A percentile compares a stretch with the other conserved stretches of the same genome.
These are phyloP conservation scores for Staphylotrichum longicolle DNA, from an alignment of 495 filamentous ascomycete species.

Conservation along the genomic window DNA sequence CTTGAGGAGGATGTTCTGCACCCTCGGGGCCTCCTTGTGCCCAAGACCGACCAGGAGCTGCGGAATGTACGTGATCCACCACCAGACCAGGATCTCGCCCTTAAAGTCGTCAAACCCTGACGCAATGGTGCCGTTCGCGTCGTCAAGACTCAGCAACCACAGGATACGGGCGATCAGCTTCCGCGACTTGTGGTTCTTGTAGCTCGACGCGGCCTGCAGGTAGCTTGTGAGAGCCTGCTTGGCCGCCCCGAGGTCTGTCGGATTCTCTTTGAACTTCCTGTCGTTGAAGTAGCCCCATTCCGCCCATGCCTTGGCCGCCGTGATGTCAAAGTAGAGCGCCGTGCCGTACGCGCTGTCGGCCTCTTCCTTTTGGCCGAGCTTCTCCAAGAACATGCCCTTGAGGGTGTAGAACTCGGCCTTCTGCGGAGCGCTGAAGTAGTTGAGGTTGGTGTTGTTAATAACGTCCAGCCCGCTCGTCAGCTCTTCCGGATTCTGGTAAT, in stretches of 20 bases:
- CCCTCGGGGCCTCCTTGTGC: slow-evolving; percentile 83
- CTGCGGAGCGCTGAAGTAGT: slow-evolving; percentile 92
- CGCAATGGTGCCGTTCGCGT: slow-evolving; percentile 74
- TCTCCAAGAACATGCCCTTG: slow-evolving; percentile 99
- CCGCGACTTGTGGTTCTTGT: slow-evolving; percentile 94
- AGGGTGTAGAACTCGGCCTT: slow-evolving; percentile 99
- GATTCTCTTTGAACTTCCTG: slow-evolving; percentile 85
- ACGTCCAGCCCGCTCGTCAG: slow-evolving; percentile 91
- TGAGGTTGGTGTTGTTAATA: slow-evolving; percentile 98
- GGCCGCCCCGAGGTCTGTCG: slow-evolving; percentile 72
- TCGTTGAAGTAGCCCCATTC: slow-evolving; percentile 99
- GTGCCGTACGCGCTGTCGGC: slow-evolving; percentile 92
- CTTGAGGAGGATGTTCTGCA: slow-evolving; percentile 78
- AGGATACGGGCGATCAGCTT: slow-evolving; percentile 93
- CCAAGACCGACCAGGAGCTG: slow-evolving; percentile 87
- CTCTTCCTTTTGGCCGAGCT: slow-evolving; percentile 81
- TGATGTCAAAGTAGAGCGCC: slow-evolving; percentile 91
- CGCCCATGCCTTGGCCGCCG: slow-evolving; percentile 95
- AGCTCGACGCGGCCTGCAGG: slow-evolving; percentile 90
- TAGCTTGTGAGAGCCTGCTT: slow-evolving; percentile 94
- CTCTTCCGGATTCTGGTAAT: slow-evolving; percentile 92
- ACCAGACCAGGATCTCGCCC: slow-evolving; percentile 94
- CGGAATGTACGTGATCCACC: slow-evolving; percentile 99
- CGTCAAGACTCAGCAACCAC: slow-evolving; percentile 94
- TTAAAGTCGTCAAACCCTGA: slow-evolving; percentile 88